Evolutionary conservation across 257 asterid genomes (phyloP).

Genomic region (Dorcoceras hygrometricum): DNA sequence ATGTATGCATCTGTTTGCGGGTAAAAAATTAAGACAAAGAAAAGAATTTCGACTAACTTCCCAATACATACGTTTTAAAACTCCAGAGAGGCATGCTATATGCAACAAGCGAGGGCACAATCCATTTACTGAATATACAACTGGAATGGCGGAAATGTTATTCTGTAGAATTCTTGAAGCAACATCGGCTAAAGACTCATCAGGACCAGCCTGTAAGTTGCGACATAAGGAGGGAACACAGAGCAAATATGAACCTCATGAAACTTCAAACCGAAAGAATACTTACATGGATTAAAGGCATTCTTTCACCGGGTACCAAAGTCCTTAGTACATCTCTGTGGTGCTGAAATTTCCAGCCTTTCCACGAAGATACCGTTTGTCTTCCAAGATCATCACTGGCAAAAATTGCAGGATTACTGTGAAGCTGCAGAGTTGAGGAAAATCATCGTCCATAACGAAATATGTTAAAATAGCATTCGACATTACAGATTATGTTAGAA

Average conservation of each 20-base stretch:
- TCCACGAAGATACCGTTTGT: slow-evolving; percentile 65
- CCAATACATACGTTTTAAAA: slow-evolving; percentile 41
- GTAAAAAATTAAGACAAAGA: not conserved
- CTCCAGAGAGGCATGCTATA: slow-evolving; percentile 52
- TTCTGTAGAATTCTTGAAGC: slow-evolving; percentile 54
- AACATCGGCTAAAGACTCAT: slow-evolving; percentile 53
- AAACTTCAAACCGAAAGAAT: not conserved
- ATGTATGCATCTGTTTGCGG: not conserved
- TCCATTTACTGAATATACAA: slow-evolving; percentile 47
- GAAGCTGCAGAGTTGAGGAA: slow-evolving; percentile 44
- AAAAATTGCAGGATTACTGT: slow-evolving; percentile 38
- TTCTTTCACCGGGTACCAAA: slow-evolving; percentile 33
- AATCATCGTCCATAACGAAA: slow-evolving; percentile 7
- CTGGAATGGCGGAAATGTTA: slow-evolving; percentile 55
- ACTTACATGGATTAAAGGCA: slow-evolving; percentile 59
- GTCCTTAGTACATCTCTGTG: slow-evolving; percentile 32
- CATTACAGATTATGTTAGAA: not conserved
- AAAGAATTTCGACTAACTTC: slow-evolving; percentile 8
- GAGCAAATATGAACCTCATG: not conserved
- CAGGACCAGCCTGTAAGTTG: slow-evolving; percentile 64
- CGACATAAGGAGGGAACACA: slow-evolving; percentile 8
- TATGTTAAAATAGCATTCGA: not conserved
- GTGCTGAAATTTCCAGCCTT: slow-evolving; percentile 42
- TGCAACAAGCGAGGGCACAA: slow-evolving; percentile 46
- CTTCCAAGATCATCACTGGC: slow-evolving; percentile 42